phyloP scores from a whole-genome alignment of 345 rosid genomes.

The Diplotaxis tenuifolia region DNA sequence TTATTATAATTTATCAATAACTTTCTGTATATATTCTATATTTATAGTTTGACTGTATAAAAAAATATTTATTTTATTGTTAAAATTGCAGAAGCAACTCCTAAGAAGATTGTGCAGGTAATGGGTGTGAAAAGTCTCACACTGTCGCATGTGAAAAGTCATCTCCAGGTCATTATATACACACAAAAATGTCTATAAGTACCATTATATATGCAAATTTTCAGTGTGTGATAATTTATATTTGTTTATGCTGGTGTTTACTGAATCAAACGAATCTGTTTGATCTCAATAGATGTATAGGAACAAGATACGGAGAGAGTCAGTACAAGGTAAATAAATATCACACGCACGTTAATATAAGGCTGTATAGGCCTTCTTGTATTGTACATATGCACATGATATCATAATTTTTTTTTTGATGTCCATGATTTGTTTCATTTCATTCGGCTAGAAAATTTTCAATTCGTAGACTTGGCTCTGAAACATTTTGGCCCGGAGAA shows the following conservation, averaged over 20 bases:
- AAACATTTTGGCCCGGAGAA: neutral
- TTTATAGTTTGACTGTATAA: neutral
- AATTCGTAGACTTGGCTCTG: neutral
- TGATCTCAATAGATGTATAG: constrained; percentile 20
- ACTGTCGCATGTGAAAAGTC: constrained; percentile 71
- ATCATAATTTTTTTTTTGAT: neutral
- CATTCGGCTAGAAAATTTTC: neutral
- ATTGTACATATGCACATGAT: neutral
- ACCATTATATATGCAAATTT: neutral
- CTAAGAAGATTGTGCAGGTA: constrained; percentile 54
- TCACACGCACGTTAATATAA: neutral
- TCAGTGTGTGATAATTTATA: neutral
- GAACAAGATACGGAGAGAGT: neutral
- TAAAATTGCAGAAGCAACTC: constrained; percentile 55
- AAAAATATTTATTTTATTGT: neutral
- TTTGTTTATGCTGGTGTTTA: neutral
- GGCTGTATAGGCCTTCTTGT: neutral
- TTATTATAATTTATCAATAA: neutral
- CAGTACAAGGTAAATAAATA: constrained; percentile 6
- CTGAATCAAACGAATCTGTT: neutral
- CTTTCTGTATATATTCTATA: neutral
- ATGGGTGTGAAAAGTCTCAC: constrained; percentile 59
- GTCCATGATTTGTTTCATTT: neutral
- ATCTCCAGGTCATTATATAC: constrained; percentile 50
- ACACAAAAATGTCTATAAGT: neutral